A percentile compares a stretch with the other conserved stretches of the same genome.
These are phyloP conservation scores for Tricholoma sp. DNA, from an alignment of 768 basidiomycete species.

Conservation along the genomic window DNA sequence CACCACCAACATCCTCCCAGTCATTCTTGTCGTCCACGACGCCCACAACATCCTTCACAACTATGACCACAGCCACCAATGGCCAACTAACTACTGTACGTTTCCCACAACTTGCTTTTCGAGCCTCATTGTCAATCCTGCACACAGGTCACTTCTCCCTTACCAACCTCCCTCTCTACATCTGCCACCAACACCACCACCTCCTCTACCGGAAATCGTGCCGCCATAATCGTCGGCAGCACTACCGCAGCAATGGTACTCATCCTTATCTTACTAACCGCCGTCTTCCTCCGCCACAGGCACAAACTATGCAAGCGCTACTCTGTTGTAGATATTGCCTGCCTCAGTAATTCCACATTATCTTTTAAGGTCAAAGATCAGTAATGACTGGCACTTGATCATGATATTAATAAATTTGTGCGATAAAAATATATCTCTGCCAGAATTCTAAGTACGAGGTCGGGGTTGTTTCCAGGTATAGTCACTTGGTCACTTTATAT, in stretches of 20 bases:
- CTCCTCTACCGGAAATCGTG: constrained; percentile 22
- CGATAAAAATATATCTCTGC: no score
- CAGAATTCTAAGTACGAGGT: no score
- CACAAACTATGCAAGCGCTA: constrained; percentile 29
- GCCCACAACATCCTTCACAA: neutral
- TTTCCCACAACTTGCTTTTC: neutral
- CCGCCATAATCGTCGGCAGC: constrained; percentile 33
- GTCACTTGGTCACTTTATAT: no score
- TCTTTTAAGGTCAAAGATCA: no score
- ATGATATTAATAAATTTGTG: no score
- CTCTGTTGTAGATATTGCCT: no score
- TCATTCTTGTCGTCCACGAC: neutral
- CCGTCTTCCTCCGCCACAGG: constrained; percentile 33
- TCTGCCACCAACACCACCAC: constrained; percentile 11
- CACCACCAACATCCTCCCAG: neutral
- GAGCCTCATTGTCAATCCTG: neutral
- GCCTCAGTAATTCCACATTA: no score
- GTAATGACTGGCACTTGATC: no score
- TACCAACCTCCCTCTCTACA: constrained; percentile 25
- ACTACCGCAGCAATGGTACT: constrained; percentile 30
- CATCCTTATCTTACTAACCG: constrained; percentile 29
- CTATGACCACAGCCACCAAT: neutral
- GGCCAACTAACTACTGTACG: neutral
- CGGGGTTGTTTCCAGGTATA: no score
- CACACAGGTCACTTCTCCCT: neutral